Percentiles rank a stretch among this genome's conserved stretches.
These are phyloP conservation scores for Pyrenochaeta sp. DNA, from an alignment of 2,329 filamentous ascomycete species.

Conservation along the genomic window DNA sequence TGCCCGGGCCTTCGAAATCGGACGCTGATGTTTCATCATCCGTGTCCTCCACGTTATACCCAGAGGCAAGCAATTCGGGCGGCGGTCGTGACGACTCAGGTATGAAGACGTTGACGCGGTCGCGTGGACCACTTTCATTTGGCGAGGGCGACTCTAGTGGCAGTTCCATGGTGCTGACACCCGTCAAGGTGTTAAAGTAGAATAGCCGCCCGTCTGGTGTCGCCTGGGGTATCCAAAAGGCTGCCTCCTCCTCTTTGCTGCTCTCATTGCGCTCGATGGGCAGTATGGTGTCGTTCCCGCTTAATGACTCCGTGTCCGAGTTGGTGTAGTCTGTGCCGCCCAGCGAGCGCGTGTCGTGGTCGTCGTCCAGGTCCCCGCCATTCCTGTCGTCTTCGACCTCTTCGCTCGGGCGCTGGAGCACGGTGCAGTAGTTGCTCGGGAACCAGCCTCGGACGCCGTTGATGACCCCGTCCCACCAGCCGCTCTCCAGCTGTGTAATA, in stretches of 20 bases:
- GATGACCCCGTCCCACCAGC: conserved; percentile 99
- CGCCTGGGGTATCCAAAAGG: conserved; percentile 98
- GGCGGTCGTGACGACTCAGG: conserved; percentile 91
- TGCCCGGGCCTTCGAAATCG: conserved; percentile 80
- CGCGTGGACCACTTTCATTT: conserved; percentile 84
- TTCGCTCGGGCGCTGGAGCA: conserved; percentile 80
- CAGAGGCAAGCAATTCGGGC: conserved; percentile 87
- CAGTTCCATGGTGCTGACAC: conserved; percentile 92
- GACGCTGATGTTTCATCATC: conserved; percentile 86
- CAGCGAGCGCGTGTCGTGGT: conserved; percentile 57
- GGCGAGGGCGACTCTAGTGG: conserved; percentile 88
- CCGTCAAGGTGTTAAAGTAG: conserved; percentile 98
- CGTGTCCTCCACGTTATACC: conserved; percentile 84
- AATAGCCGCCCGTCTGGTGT: conserved; percentile 92
- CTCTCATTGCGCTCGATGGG: conserved; percentile 72
- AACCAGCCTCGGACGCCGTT: conserved; percentile 98
- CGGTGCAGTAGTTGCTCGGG: conserved; percentile 96
- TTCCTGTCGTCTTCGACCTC: conserved; percentile 69
- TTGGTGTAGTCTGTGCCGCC: conserved; percentile 49
- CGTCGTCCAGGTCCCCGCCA: conserved; percentile 62
- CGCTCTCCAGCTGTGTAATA: conserved; percentile 96
- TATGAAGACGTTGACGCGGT: conserved; percentile 86
- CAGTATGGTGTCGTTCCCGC: conserved; percentile 53
- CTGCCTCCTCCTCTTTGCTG: conserved; percentile 79
- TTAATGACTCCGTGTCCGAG: conserved; percentile 57